phyloP scores from a whole-genome alignment of 2,329 filamentous ascomycete species.

The Fusarium transvaalense region DNA sequence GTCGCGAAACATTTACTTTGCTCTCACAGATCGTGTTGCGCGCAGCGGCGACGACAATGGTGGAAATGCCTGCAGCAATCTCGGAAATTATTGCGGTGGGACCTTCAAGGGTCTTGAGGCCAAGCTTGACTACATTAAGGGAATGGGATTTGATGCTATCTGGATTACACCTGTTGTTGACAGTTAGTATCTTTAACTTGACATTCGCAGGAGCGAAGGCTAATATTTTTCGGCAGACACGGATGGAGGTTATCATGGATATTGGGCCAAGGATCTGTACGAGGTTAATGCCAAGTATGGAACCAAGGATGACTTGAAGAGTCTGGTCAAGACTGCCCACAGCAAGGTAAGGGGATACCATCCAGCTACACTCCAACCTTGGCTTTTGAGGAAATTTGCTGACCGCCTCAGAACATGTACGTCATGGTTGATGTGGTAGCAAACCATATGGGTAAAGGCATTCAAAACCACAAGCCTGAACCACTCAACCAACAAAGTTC shows the following conservation, averaged over 20 bases:
- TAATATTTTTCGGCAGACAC: conserved; percentile 4
- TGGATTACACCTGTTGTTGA: conserved; percentile 70
- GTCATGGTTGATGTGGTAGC: conserved; percentile 73
- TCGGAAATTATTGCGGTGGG: conserved; percentile 70
- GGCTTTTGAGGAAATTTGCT: background rate
- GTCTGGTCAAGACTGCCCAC: conserved; percentile 30
- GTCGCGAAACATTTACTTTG: conserved; percentile 68
- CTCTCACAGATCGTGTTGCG: conserved; percentile 68
- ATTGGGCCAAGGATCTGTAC: conserved; percentile 37
- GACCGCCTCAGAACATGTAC: conserved; percentile 54
- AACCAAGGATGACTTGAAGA: conserved; percentile 26
- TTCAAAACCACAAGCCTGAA: conserved; percentile 58
- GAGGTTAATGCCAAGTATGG: conserved; percentile 35
- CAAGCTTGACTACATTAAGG: conserved; percentile 72
- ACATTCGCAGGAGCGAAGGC: accelerated
- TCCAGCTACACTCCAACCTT: accelerated
- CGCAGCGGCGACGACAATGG: conserved; percentile 58
- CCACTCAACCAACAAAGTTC: conserved; percentile 60
- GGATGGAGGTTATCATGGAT: conserved; percentile 36
- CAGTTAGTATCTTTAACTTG: conserved; percentile 46
- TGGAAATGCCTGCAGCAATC: conserved; percentile 57
- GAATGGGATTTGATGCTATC: conserved; percentile 70
- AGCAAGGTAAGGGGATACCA: conserved; percentile 9
- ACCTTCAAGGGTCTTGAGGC: conserved; percentile 69
- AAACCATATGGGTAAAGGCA: conserved; percentile 68